Evolutionary conservation across 2,329 filamentous ascomycete species (phyloP).

Genomic region (Plectosphaerella cucumerina): DNA sequence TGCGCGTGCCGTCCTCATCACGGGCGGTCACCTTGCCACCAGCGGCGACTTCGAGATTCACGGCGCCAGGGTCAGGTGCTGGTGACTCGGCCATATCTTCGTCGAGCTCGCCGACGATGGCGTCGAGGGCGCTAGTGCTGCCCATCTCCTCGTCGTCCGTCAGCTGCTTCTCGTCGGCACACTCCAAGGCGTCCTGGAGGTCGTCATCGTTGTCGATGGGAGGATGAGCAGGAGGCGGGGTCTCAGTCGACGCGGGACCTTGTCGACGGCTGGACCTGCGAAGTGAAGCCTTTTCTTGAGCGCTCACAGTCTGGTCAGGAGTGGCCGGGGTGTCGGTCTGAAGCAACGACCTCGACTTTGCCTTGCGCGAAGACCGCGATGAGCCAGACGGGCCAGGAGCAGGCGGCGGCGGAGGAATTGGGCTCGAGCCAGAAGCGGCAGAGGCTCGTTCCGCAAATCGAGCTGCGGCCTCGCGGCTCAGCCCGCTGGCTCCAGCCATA

Average conservation of each 20-base stretch:
- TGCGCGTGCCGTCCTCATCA: slow-evolving; percentile 84
- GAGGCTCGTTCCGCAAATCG: slow-evolving; percentile 42
- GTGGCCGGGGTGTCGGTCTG: slow-evolving; percentile 35
- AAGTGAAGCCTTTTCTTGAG: slow-evolving; percentile 54
- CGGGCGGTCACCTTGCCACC: slow-evolving; percentile 85
- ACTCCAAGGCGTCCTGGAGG: slow-evolving; percentile 73
- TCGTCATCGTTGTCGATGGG: slow-evolving; percentile 57
- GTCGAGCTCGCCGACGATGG: slow-evolving; percentile 86
- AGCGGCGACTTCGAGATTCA: slow-evolving; percentile 85
- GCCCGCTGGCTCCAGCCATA: slow-evolving; percentile 67
- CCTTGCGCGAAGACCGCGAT: slow-evolving; percentile 39
- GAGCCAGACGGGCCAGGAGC: slow-evolving; percentile 35
- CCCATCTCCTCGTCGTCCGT: slow-evolving; percentile 67
- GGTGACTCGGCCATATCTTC: slow-evolving; percentile 72
- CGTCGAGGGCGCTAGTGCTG: slow-evolving; percentile 67
- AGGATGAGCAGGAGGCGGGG: slow-evolving; percentile 44
- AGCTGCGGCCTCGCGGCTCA: slow-evolving; percentile 39
- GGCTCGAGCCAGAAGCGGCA: slow-evolving; percentile 29
- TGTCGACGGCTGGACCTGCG: slow-evolving; percentile 63
- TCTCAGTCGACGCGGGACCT: slow-evolving; percentile 42
- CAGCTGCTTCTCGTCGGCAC: slow-evolving; percentile 85
- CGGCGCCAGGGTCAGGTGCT: slow-evolving; percentile 78
- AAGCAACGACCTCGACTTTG: slow-evolving; percentile 41
- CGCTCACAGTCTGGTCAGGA: slow-evolving; percentile 40
- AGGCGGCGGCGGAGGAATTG: slow-evolving; percentile 30